Evolutionary conservation across 805 yeast species (phyloP).

Genomic region (Zygoascus flipseniorum): DNA sequence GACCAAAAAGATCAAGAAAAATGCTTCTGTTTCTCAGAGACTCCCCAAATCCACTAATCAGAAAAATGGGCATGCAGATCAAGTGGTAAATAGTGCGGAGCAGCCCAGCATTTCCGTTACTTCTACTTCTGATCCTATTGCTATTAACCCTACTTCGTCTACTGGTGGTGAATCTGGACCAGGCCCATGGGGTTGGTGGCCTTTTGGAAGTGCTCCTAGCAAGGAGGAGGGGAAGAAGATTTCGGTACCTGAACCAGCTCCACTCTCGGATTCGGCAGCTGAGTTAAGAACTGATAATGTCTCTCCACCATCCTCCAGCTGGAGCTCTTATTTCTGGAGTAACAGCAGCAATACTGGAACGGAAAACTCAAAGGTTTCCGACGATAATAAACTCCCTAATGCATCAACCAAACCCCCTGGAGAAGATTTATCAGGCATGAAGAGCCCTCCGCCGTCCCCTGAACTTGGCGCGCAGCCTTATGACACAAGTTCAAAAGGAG

Average conservation of each 20-base stretch:
- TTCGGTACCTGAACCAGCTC: neutral
- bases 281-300: neutral
- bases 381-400: neutral
- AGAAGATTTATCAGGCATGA: neutral
- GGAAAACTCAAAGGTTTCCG: neutral
- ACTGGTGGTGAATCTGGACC: neutral
- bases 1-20: neutral
- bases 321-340: conserved; percentile 6
- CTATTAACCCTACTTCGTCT: neutral
- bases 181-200: neutral
- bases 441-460: conserved; percentile 1
- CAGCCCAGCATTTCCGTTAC: neutral
- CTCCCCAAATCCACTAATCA: neutral
- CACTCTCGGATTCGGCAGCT: too few relatives aligned
- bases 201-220: neutral
- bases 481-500: neutral
- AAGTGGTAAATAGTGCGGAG: neutral
- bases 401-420: neutral
- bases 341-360: neutral
- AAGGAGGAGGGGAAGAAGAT: neutral
- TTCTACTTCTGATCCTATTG: neutral
- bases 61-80: neutral
- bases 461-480: neutral
- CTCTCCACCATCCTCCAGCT: neutral
- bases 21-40: neutral